Evolutionary conservation across 2,329 filamentous ascomycete genomes (phyloP).

Genomic region (Talaromyces rugulosus): DNA sequence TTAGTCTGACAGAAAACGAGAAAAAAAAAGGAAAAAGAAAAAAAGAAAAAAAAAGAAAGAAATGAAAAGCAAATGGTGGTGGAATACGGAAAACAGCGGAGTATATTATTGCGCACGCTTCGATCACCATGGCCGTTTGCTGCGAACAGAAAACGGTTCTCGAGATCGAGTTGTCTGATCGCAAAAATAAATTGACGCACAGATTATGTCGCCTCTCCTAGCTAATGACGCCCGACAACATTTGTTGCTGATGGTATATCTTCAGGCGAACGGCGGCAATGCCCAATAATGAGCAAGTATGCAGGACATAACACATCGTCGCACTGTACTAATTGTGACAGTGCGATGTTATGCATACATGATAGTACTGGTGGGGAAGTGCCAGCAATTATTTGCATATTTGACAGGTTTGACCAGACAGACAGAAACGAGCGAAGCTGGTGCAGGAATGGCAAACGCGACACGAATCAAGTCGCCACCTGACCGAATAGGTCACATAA

Average conservation of each 20-base stretch:
- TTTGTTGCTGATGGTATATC: neutral
- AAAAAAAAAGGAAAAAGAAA: neutral
- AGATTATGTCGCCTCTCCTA: neutral
- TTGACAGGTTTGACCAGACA: neutral
- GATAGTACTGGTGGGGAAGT: neutral
- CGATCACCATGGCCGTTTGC: neutral
- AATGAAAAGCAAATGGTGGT: neutral
- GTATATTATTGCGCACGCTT: neutral
- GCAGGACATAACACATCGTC: neutral
- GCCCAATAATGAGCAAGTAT: neutral
- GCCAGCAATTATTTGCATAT: neutral
- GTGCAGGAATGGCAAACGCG: neutral
- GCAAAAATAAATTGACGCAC: neutral
- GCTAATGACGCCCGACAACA: neutral
- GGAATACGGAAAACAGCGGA: neutral
- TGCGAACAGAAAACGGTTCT: neutral
- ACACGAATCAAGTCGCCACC: neutral
- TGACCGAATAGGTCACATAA: neutral
- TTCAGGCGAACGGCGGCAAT: neutral
- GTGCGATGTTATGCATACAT: neutral
- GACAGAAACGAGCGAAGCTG: neutral
- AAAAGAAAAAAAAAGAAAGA: neutral
- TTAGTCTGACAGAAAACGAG: neutral
- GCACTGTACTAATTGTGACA: neutral
- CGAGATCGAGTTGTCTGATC: neutral